Percentiles rank a stretch among this genome's conserved stretches.
phyloP scores from a whole-genome alignment of 1,139 yeast genomes.

The Yamadazyma kanchanaburiensis region DNA sequence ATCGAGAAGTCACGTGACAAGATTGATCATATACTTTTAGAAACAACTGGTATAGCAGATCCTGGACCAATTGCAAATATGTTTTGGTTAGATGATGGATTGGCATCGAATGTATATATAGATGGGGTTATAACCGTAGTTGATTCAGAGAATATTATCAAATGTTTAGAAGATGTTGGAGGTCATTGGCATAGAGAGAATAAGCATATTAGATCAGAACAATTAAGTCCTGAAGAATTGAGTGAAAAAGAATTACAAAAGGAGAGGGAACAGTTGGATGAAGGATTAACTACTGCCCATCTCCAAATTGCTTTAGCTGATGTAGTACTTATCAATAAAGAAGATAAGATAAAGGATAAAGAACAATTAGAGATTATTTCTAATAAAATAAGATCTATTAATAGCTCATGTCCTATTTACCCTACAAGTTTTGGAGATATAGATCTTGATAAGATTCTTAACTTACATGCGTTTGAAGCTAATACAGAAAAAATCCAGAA shows the following conservation, averaged over 20 bases:
- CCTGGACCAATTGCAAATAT: constrained; percentile 95
- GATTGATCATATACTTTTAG: constrained; percentile 85
- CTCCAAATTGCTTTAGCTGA: constrained; percentile 91
- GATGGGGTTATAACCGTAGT: constrained; percentile 94
- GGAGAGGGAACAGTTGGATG: constrained; percentile 26
- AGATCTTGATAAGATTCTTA: constrained; percentile 56
- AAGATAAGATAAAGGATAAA: constrained; percentile 44
- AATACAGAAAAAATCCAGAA: constrained; percentile 28
- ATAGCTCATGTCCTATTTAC: constrained; percentile 64
- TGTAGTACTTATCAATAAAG: constrained; percentile 70
- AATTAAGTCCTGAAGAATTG: constrained; percentile 10
- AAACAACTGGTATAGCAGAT: constrained; percentile 97
- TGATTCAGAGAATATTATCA: constrained; percentile 68
- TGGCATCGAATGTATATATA: constrained; percentile 77
- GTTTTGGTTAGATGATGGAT: constrained; percentile 96
- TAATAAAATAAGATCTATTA: constrained; percentile 52
- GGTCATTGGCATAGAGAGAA: constrained; percentile 51
- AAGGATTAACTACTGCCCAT: constrained; percentile 78
- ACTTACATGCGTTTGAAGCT: constrained; percentile 75
- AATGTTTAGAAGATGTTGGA: constrained; percentile 68
- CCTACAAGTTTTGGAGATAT: constrained; percentile 74
- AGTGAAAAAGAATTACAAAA: constrained; percentile 32
- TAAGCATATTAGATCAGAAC: constrained; percentile 23
- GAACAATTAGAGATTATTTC: constrained; percentile 20
- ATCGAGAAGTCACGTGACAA: constrained; percentile 67